phyloP scores from a whole-genome alignment of 1,139 yeast species.

The Debaryomyces udenii region DNA sequence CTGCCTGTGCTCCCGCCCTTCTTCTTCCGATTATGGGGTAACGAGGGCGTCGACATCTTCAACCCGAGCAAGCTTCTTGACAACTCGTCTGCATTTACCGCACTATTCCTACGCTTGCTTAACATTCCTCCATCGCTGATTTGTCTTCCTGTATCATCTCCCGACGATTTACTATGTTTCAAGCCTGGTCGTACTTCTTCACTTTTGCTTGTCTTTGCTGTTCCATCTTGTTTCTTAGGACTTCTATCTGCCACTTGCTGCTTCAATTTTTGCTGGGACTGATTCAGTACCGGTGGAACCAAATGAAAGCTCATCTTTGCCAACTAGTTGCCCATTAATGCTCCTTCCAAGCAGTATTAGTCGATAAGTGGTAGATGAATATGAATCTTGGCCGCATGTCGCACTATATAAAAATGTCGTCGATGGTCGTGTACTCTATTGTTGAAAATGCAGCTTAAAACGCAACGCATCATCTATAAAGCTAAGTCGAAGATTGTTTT shows the following conservation, averaged over 20 bases:
- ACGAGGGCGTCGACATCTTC: slow-evolving; percentile 4
- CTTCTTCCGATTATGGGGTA: not conserved
- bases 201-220: not conserved
- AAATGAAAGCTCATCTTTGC: slow-evolving; percentile 13
- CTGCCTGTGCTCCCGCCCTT: slow-evolving; percentile 1
- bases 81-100: slow-evolving; percentile 6
- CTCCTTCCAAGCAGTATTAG: not conserved
- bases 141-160: not conserved
- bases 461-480: no score
- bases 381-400: not conserved
- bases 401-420: slow-evolving; percentile 5
- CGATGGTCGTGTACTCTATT: no score
- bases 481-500: no score
- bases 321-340: not conserved
- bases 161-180: not conserved
- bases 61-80: slow-evolving; percentile 6
- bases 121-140: not conserved
- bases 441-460: no score
- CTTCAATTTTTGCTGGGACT: slow-evolving; percentile 36
- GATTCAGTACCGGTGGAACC: slow-evolving; percentile 36
- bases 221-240: not conserved
- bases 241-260: slow-evolving; percentile 19
- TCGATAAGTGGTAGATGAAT: not conserved
- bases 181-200: slow-evolving; percentile 1
- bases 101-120: not conserved